Base-by-base conservation (phyloP, 495 filamentous ascomycete species). In the Pyrenula massariospora region DNA sequence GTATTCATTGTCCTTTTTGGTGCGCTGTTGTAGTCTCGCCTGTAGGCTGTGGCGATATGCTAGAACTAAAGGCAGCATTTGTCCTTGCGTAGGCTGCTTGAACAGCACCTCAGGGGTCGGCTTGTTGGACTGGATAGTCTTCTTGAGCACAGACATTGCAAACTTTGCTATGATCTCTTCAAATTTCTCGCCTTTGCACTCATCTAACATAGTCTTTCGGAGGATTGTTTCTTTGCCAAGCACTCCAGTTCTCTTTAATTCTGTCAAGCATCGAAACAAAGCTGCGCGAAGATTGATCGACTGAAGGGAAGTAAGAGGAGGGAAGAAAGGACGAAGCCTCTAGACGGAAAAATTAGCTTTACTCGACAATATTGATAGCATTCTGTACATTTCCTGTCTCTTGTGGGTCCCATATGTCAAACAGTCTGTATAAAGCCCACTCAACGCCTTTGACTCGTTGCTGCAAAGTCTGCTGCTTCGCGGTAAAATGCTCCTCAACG, bases 301-400 rank as follows among this genome's bases (percentile, higher is more conserved):
- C 63, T 93, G 89, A 31, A 95, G 77, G 21, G 89, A 86, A 65
- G 92, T 88, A 60, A 88, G 76, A 8, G 91, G 87, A 42, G 91
- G 91, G 66, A 90, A 95, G 75, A 92, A 94, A 0, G 90, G 88
- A 48, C 84, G 86, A 12, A 95, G 77, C 79, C 93, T 95, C 84
- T 92, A 61, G 50, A 55, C 50, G 48, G n/a, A n/a, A n/a, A n/a
- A 22, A 48, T 50, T 31, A 25, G 20, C 48, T 64, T 23, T 22
- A 5, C 31, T 10, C 21, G 53, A 47, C 54, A 52, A 23, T 54
- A 12, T 42, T 10, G 47, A 57, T 31, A 62, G 55, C 31, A n/a
- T 12, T 11, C 2, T 56, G 22, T 71, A 89, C 86, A 74, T 84
- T 83, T 61, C 83, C 78, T 22, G 88, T 77, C 54, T 83, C 82